These are phyloP conservation scores for Perkinsus marinus DNA, from an alignment of 169 alveolate genomes.

Conservation along the genomic window DNA sequence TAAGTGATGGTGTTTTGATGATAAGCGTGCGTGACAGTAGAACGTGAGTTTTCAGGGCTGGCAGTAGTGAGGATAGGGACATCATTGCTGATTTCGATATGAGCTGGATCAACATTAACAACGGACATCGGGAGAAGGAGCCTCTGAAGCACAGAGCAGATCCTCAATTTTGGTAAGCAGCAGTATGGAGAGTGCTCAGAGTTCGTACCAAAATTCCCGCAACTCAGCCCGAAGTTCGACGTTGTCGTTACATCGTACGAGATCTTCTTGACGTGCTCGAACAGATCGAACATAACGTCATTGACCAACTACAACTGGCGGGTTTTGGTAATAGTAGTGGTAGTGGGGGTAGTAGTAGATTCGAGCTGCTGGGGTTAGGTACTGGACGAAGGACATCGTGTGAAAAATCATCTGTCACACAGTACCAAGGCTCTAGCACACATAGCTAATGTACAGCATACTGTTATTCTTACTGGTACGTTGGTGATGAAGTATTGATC, in stretches of 20 bases:
- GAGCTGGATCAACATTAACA: not conserved
- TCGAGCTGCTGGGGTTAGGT: not conserved
- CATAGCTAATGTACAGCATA: not conserved
- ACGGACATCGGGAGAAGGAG: not conserved
- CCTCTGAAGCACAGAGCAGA: not conserved
- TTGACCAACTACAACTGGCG: not conserved
- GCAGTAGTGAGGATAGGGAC: not conserved
- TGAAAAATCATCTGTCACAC: not conserved
- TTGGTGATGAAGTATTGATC: no score
- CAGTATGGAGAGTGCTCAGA: no score
- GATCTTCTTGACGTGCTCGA: not conserved
- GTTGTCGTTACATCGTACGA: not conserved
- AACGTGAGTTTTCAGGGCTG: no score
- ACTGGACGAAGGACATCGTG: not conserved
- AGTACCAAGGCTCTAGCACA: not conserved
- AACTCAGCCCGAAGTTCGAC: not conserved
- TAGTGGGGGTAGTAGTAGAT: not conserved
- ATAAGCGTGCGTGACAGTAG: no score
- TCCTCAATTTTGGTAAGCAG: not conserved
- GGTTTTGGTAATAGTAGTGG: not conserved
- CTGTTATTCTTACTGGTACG: not conserved
- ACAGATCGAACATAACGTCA: not conserved
- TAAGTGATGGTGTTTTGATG: not conserved
- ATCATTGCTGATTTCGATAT: not conserved
- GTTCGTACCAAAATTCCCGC: no score